Evolutionary conservation across 768 basidiomycete species (phyloP).

Genomic region (Atractiella rhizophila): DNA sequence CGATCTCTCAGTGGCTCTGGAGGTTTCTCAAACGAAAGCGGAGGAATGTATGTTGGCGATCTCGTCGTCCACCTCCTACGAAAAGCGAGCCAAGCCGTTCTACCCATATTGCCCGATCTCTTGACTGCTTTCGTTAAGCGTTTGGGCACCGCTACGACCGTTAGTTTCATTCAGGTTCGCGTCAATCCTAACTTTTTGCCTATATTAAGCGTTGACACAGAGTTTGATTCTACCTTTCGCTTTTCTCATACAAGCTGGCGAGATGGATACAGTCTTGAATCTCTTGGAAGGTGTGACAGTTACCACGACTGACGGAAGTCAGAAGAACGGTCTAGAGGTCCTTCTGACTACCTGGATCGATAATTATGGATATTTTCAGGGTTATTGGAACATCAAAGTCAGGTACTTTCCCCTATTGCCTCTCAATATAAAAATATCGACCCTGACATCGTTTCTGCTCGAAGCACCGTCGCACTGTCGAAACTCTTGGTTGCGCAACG

Average conservation of each 20-base stretch:
- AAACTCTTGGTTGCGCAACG: constrained; percentile 43
- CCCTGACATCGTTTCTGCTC: background rate
- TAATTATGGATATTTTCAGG: constrained; percentile 77
- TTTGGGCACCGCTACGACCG: constrained; percentile 62
- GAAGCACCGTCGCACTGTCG: constrained; percentile 46
- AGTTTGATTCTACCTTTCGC: constrained; percentile 80
- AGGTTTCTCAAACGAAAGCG: constrained; percentile 71
- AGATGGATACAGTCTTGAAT: constrained; percentile 49
- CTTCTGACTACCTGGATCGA: constrained; percentile 87
- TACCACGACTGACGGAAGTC: too few relatives aligned
- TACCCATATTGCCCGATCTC: constrained; percentile 65
- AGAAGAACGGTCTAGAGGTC: constrained; percentile 46
- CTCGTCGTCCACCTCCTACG: constrained; percentile 78
- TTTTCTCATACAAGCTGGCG: constrained; percentile 68
- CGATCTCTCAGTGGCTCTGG: constrained; percentile 43
- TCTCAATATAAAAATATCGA: background rate
- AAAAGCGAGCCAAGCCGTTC: constrained; percentile 48
- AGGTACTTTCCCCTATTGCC: constrained; percentile 22
- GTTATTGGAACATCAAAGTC: constrained; percentile 72
- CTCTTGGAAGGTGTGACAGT: constrained; percentile 45
- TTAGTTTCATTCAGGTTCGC: constrained; percentile 63
- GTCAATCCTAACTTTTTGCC: background rate
- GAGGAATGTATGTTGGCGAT: constrained; percentile 78
- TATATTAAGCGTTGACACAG: constrained; percentile 22
- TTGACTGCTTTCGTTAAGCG: constrained; percentile 57